phyloP scores from a whole-genome alignment of 208 protist genomes.

The Jaenimonas drosophilae region DNA sequence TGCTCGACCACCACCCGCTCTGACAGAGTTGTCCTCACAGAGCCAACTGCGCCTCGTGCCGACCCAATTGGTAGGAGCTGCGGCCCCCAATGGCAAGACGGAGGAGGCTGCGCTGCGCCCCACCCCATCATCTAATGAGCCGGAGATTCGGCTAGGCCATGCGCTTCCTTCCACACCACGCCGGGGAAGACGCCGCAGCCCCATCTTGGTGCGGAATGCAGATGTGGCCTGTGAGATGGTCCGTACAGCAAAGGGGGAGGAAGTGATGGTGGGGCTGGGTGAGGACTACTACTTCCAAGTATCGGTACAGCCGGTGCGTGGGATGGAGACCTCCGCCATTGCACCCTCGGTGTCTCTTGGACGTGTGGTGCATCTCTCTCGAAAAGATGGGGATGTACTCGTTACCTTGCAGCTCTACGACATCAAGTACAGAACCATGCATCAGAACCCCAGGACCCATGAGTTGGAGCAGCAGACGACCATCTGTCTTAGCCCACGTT shows the following conservation, averaged over 20 bases:
- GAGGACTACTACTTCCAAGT: conserved; percentile 65
- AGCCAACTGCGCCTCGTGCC: no score
- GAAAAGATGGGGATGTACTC: background rate
- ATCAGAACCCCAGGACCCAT: conserved; percentile 26
- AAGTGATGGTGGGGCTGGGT: conserved; percentile 11
- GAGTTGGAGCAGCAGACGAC: conserved; percentile 36
- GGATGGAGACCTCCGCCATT: conserved; percentile 8
- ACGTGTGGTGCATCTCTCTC: conserved; percentile 23
- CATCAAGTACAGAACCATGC: conserved; percentile 17
- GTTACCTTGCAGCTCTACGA: conserved; percentile 49
- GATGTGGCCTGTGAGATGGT: no score
- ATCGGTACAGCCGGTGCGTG: background rate
- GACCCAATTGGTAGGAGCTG: no score
- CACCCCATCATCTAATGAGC: no score
- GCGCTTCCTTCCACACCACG: no score
- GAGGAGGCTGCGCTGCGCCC: no score
- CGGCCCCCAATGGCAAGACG: no score
- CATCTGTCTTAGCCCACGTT: conserved; percentile 17
- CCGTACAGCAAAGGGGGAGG: background rate
- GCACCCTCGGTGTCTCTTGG: conserved; percentile 17
- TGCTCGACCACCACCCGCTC: no score
- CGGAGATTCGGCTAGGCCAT: no score
- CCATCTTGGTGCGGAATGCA: no score
- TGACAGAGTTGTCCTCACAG: no score
- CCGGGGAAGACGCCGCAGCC: background rate